Evolutionary conservation across 2,329 filamentous ascomycete genomes (phyloP).

Genomic region (Hysterium pulicare): DNA sequence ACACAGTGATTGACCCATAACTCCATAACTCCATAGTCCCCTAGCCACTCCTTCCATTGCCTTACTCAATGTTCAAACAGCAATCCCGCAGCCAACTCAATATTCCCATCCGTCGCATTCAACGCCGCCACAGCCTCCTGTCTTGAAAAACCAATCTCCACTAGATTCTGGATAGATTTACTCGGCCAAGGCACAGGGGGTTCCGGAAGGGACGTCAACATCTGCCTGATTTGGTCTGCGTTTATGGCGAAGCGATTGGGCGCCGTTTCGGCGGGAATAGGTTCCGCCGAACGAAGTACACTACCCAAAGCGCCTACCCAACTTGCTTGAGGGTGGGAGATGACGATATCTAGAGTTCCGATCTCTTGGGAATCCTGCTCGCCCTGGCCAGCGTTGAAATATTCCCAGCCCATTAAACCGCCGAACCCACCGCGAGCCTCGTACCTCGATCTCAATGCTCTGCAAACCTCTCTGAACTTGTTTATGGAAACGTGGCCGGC

Average conservation of each 20-base stretch:
- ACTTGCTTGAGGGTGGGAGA: constrained; percentile 24
- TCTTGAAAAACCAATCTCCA: constrained; percentile 45
- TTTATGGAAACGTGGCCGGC: constrained; percentile 58
- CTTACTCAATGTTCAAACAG: constrained; percentile 38
- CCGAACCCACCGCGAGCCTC: constrained; percentile 59
- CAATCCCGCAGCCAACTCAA: constrained; percentile 48
- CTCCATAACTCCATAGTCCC: too few species aligned
- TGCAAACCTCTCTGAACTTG: constrained; percentile 55
- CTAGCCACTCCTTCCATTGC: too few species aligned
- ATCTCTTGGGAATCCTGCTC: constrained; percentile 28
- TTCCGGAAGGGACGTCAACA: constrained; percentile 30
- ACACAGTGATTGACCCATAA: too few species aligned
- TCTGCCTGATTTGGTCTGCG: constrained; percentile 29
- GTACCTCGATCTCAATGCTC: constrained; percentile 57
- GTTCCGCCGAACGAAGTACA: constrained; percentile 32
- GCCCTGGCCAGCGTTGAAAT: constrained; percentile 66
- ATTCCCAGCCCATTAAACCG: constrained; percentile 94
- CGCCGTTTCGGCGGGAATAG: constrained; percentile 14
- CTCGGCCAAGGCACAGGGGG: constrained; percentile 40
- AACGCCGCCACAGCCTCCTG: constrained; percentile 47
- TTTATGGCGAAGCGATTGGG: constrained; percentile 21
- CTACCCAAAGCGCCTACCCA: constrained; percentile 70
- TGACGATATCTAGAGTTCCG: constrained; percentile 8
- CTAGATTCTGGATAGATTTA: constrained; percentile 41
- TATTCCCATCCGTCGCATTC: constrained; percentile 48